Evolutionary conservation across 2,329 filamentous ascomycete genomes (phyloP), one percentile per base, ranked within the genome.

Genomic region (Pyrenophora teres): DNA sequence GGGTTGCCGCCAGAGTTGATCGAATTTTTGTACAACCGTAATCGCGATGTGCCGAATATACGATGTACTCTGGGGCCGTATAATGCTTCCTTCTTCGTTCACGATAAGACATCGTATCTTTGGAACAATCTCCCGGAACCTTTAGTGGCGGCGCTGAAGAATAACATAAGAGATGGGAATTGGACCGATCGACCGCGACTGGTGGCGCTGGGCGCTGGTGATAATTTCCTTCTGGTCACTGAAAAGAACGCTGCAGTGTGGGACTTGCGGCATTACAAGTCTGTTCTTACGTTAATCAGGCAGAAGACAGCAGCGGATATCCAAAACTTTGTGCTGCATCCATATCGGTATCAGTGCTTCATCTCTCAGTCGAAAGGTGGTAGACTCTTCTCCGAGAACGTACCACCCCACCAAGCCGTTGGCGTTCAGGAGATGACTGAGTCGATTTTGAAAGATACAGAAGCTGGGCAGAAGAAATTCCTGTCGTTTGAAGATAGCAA

Each of bases 111-210:
- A 3, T 52, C 64, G 0, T 73, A 67, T 23, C 50, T 67, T 3
- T 74, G 71, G 71, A 65, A 69, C 57, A 70, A 67, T 21, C 57
- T 74, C 1, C 71, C 71, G 1, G 35, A 53, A 0, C 30, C 15
- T 1, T 57, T 74, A 0, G 56, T 70, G 7, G 25, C 48, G 1
- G 64, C 67, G 0, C 40, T 73, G 3, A 59, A 72, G 38, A 46
- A 54, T 1, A 63, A 66, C 16, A 70, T 72, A 46, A 57, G 60
- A 19, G 56, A 65, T 30, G 69, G 68, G 1, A 54, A 43, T 16
- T 74, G 70, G 68, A 50, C 45, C 10, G 68, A 73, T 44, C 54
- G 53, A 19, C 71, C 71, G 2, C 65, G 69, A 8, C 48, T 73
- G 21, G 67, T 74, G 1, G 57, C 68, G 3, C 63, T 74, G 0